Conservation (phyloP, 768 basidiomycete species). For the Leucocoprinus sp. region DNA sequence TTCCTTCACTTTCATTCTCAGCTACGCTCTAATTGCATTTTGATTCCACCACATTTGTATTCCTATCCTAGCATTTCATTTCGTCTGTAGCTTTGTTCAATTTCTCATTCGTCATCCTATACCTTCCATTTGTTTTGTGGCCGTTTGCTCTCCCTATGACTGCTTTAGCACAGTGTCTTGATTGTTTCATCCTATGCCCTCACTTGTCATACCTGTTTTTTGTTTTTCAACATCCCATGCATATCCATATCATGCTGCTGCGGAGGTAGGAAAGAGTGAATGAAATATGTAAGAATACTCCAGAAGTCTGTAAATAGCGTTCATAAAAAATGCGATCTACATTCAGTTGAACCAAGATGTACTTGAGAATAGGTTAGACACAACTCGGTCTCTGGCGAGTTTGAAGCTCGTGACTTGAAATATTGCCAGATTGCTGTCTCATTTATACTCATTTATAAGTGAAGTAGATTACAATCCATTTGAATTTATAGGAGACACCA, state of each 20-base stretch:
- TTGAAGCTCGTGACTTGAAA: too few species aligned
- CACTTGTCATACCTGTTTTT: background rate
- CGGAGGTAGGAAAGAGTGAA: constrained; percentile 6
- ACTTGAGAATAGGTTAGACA: too few species aligned
- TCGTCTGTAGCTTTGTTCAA: constrained; percentile 3
- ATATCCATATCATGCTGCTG: background rate
- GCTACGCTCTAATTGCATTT: constrained; percentile 7
- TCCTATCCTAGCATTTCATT: constrained; percentile 4
- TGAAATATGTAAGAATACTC: constrained; percentile 10
- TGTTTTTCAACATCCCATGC: constrained; percentile 4
- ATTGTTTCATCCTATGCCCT: background rate
- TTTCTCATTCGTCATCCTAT: background rate
- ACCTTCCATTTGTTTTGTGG: background rate
- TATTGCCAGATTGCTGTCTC: too few species aligned
- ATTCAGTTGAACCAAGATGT: background rate
- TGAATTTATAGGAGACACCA: constrained; percentile 60
- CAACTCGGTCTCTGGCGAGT: too few species aligned
- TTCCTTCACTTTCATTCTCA: constrained; percentile 1
- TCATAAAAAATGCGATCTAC: background rate
- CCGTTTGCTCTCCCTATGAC: too few species aligned
- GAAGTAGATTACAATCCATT: constrained; percentile 24
- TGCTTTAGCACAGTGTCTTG: too few species aligned
- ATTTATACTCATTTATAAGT: background rate
- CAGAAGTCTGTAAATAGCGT: constrained; percentile 4
- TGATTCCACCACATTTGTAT: background rate